Evolutionary conservation across 2,329 filamentous ascomycete genomes (phyloP), one percentile per base, ranked within the genome.

Genomic region (Falciphora oryzae): DNA sequence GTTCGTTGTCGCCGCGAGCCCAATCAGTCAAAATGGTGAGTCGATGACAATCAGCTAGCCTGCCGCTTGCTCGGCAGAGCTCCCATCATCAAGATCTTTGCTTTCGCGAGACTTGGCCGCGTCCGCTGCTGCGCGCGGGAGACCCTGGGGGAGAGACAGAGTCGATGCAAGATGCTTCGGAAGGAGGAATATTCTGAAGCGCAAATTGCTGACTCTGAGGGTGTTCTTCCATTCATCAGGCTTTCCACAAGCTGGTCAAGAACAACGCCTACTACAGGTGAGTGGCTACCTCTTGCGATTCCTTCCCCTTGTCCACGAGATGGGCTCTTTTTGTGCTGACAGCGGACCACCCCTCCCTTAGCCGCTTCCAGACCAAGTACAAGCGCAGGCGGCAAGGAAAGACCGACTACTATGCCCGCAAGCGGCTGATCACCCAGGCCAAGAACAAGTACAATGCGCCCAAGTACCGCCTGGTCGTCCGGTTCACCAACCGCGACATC

Each of bases 361-460:
- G 93, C 81, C 93, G 95, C 83, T 99, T 91, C 89, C 95, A 99
- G 87, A 97, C 95, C 80, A 99, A 99, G 90, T 99, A 97, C 91
- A 95, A 93, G 87, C 93, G 95, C 80, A 90, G 95, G 83, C 89
- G 92, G 73, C 79, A 90, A 77, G 95, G 95, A 80, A 99, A 99
- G 91, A 99, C 95, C 85, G 95, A 99, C 81, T 99, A 99, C 92
- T 98, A 97, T 82, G 95, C 95, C 79, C 94, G 95, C 81, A 98
- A 98, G 92, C 91, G 95, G 78, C 88, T 99, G 82, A 95, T 98
- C 87, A 93, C 92, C 85, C 95, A 99, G 88, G 95, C 95, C 85
- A 99, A 98, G 92, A 99, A 99, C 92, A 99, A 99, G 91, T 99
- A 98, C 91, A 96, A 96, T 85, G 91, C 95, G 70, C 95, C 95